Conservation (phyloP, 805 yeast genomes). For the Cyberlindnera nakhonratchasimensis region DNA sequence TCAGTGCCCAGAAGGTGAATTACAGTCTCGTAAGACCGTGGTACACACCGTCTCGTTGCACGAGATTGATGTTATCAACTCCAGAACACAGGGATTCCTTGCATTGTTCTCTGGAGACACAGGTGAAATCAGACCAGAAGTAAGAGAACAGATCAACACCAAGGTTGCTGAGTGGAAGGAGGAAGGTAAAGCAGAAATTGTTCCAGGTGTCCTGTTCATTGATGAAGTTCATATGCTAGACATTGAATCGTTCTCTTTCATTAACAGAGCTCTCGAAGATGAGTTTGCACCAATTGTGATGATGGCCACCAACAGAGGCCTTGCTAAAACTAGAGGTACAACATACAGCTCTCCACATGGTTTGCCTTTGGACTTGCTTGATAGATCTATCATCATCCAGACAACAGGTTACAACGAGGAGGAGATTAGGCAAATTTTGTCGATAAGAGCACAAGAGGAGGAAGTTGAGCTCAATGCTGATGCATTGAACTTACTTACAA, state of each 20-base stretch:
- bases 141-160: slow-evolving; percentile 92
- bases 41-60: slow-evolving; percentile 98
- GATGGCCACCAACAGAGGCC: slow-evolving; percentile 97
- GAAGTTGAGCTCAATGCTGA: slow-evolving; percentile 81
- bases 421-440: slow-evolving; percentile 81
- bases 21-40: slow-evolving; percentile 91
- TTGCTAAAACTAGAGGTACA: slow-evolving; percentile 91
- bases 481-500: slow-evolving; percentile 82
- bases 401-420: slow-evolving; percentile 74
- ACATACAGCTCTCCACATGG: slow-evolving; percentile 95
- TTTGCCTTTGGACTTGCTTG: slow-evolving; percentile 91
- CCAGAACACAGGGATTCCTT: slow-evolving; percentile 95
- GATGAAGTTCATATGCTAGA: slow-evolving; percentile 99
- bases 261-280: slow-evolving; percentile 94
- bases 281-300: slow-evolving; percentile 96
- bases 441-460: slow-evolving; percentile 91
- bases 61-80: slow-evolving; percentile 96
- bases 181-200: slow-evolving; percentile 97
- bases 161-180: slow-evolving; percentile 98
- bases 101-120: slow-evolving; percentile 96
- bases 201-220: slow-evolving; percentile 95
- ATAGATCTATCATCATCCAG: slow-evolving; percentile 88
- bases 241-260: slow-evolving; percentile 91
- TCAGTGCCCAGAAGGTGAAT: slow-evolving; percentile 98
- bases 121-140: slow-evolving; percentile 94